Percentiles rank a stretch among this genome's conserved stretches.
Conservation (phyloP, 2,329 filamentous ascomycete genomes). For the Rutstroemia sp. region DNA sequence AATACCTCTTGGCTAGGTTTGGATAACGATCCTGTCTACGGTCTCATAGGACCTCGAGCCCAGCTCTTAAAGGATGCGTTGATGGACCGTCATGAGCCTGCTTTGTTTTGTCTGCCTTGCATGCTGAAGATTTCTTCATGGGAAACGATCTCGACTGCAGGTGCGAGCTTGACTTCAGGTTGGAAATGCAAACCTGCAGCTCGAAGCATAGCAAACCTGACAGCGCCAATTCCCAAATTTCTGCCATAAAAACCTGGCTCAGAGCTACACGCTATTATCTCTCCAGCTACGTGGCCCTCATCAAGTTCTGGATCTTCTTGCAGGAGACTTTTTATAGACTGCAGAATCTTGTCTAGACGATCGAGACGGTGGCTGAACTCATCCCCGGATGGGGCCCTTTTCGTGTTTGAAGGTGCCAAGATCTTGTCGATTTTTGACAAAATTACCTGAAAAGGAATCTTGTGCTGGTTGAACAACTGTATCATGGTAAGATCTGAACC, state of each 20-base stretch:
- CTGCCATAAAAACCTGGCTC: slow-evolving; percentile 40
- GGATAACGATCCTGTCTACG: too few relatives aligned
- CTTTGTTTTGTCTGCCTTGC: background rate
- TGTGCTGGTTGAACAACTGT: slow-evolving; percentile 44
- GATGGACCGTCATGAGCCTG: slow-evolving; percentile 12
- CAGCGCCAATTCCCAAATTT: slow-evolving; percentile 50
- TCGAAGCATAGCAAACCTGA: slow-evolving; percentile 57
- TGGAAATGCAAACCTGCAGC: slow-evolving; percentile 48
- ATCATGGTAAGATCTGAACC: slow-evolving; percentile 51
- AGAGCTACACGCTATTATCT: slow-evolving; percentile 52
- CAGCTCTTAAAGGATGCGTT: too few relatives aligned
- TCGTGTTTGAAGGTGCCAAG: slow-evolving; percentile 29
- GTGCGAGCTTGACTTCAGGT: slow-evolving; percentile 33
- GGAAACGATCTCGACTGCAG: slow-evolving; percentile 25
- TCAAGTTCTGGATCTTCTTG: slow-evolving; percentile 34
- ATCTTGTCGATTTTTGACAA: slow-evolving; percentile 59
- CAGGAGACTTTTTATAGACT: slow-evolving; percentile 33
- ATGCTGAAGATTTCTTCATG: slow-evolving; percentile 22
- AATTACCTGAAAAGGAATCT: slow-evolving; percentile 56
- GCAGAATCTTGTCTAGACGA: slow-evolving; percentile 33
- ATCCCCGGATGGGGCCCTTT: slow-evolving; percentile 26
- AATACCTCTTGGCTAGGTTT: too few relatives aligned
- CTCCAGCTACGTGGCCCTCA: slow-evolving; percentile 41
- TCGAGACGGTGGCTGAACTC: slow-evolving; percentile 29
- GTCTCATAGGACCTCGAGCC: too few relatives aligned